Percentiles rank a stretch among this genome's conserved stretches.
Conservation (phyloP, 331 rosid genomes). For the Rhamnella rubrinervis region DNA sequence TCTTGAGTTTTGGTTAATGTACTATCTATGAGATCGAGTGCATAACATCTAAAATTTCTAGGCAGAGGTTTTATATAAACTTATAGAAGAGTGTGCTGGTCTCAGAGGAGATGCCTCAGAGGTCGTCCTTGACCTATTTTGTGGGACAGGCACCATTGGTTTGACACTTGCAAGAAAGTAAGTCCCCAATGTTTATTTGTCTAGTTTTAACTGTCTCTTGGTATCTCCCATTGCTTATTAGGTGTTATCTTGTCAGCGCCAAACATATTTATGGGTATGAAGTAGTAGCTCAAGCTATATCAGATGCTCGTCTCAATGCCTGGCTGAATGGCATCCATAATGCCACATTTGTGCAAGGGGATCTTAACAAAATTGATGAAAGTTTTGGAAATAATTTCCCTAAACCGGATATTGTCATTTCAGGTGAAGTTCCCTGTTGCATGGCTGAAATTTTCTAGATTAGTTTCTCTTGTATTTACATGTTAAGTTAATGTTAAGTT, state of each 20-base stretch:
- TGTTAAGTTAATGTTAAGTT: background rate
- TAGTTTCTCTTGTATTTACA: background rate
- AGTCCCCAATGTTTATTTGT: slow-evolving; percentile 4
- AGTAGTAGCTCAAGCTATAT: slow-evolving; percentile 84
- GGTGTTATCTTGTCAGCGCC: slow-evolving; percentile 44
- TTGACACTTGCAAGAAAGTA: slow-evolving; percentile 88
- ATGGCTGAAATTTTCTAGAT: background rate
- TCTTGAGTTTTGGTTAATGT: slow-evolving; percentile 20
- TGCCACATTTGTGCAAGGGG: slow-evolving; percentile 90
- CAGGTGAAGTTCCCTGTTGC: slow-evolving; percentile 45
- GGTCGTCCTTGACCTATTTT: slow-evolving; percentile 90
- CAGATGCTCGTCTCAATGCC: slow-evolving; percentile 83
- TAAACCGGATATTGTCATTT: slow-evolving; percentile 83
- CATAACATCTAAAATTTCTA: slow-evolving; percentile 23
- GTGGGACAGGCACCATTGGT: slow-evolving; percentile 99
- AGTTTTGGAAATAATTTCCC: slow-evolving; percentile 81
- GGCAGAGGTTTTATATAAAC: slow-evolving; percentile 93
- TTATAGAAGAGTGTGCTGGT: slow-evolving; percentile 77
- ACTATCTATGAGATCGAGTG: slow-evolving; percentile 15
- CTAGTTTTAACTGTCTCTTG: background rate
- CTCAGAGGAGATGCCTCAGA: slow-evolving; percentile 86
- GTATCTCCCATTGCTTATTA: slow-evolving; percentile 1
- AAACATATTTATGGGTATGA: slow-evolving; percentile 90
- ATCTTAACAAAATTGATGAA: slow-evolving; percentile 88
- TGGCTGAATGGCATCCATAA: slow-evolving; percentile 66